These are phyloP conservation scores for Penicillium brevicompactum DNA, from an alignment of 2,329 filamentous ascomycete genomes.

Conservation along the genomic window DNA sequence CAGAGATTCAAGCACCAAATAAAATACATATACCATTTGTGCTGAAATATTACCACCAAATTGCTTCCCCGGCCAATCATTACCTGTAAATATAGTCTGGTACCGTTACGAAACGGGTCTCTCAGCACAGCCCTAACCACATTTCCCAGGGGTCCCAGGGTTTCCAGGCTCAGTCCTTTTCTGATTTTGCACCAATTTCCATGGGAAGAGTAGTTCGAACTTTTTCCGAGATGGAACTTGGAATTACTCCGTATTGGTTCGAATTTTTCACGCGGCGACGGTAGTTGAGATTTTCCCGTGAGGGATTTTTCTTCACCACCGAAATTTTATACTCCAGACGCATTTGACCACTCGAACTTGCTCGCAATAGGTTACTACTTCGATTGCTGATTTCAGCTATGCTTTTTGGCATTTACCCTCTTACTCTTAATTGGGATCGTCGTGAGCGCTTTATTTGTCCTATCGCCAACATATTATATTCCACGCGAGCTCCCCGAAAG, in stretches of 20 bases:
- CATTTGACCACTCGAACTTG: conserved; percentile 3
- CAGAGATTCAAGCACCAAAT: background rate
- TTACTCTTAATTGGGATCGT: conserved; percentile 14
- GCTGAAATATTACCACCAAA: conserved; percentile 11
- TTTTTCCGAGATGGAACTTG: background rate
- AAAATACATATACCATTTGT: conserved; percentile 4
- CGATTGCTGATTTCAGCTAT: background rate
- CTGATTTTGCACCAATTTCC: background rate
- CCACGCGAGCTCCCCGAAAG: background rate
- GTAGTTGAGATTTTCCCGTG: conserved; percentile 11
- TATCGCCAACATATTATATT: conserved; percentile 12
- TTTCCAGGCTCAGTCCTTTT: background rate
- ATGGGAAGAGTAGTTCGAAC: conserved; percentile 3
- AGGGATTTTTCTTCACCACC: conserved; percentile 27
- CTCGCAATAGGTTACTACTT: conserved; percentile 7
- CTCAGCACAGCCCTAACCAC: conserved; percentile 13
- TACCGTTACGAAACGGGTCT: conserved; percentile 16
- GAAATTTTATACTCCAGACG: conserved; percentile 1
- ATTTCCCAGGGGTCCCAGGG: background rate
- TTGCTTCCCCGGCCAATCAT: conserved; percentile 12
- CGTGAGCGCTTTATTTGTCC: conserved; percentile 24
- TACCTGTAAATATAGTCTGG: background rate
- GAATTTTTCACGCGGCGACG: background rate
- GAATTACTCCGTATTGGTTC: conserved; percentile 18
- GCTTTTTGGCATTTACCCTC: conserved; percentile 3